Percentiles rank a stretch among this genome's conserved stretches.
Evolutionary conservation across 1,284 basidiomycete species (phyloP).

Genomic region (Cronartium quercuum): DNA sequence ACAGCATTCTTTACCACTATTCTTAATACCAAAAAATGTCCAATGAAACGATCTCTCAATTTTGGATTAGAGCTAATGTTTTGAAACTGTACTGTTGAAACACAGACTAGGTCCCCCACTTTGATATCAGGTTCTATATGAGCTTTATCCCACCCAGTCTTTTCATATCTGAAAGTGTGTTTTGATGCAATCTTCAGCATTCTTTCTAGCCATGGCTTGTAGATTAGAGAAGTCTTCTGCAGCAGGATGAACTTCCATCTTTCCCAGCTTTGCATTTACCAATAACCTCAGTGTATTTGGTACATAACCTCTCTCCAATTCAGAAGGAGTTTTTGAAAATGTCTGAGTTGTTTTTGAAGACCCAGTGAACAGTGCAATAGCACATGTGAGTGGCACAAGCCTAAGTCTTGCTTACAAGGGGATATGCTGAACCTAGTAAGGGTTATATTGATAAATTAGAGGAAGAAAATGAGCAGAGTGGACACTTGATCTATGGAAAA

Average conservation of each 20-base stretch:
- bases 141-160: neutral
- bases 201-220: neutral
- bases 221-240: neutral
- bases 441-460: too few relatives aligned
- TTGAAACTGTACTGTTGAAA: constrained; percentile 9
- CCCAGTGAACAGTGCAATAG: too few relatives aligned
- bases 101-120: neutral
- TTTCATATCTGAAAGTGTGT: neutral
- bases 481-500: too few relatives aligned
- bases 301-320: neutral
- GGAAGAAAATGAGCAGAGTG: too few relatives aligned
- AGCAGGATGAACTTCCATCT: neutral
- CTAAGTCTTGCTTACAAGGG: too few relatives aligned
- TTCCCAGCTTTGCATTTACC: neutral
- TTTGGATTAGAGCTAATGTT: neutral
- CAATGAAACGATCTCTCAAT: constrained; percentile 19
- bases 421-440: too few relatives aligned
- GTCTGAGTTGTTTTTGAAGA: too few relatives aligned
- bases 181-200: neutral
- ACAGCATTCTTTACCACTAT: neutral
- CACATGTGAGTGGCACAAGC: too few relatives aligned
- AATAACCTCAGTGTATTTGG: neutral
- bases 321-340: constrained; percentile 1
- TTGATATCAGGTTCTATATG: neutral
- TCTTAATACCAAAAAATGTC: neutral